Base-by-base conservation (phyloP, 2,329 filamentous ascomycete species). In the Calonectria leucothoes region DNA sequence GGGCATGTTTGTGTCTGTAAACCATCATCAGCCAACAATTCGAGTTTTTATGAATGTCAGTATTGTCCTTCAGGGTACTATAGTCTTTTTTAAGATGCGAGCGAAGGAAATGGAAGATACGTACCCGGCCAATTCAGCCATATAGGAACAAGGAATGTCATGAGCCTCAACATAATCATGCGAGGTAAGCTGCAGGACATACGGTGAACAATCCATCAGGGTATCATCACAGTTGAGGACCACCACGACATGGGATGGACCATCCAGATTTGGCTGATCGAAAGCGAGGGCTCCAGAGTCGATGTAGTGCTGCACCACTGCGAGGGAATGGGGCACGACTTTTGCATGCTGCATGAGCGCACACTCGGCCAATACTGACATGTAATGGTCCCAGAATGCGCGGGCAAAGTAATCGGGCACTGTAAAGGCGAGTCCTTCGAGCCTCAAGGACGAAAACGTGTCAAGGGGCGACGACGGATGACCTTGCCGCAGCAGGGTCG, bases 311-410 rank as follows among this genome's bases (percentile, higher is more conserved):
- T 73, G 71, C 42, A 70, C 33, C 17, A 63, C 51, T 31, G 71
- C 71, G 66, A 45, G 27, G 3, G 71, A 73, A 17, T 73, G 71
- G 8, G 71, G 71, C 7, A 73, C 66, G 42, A 73, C 71, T 27
- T 70, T 73, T 31, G 67, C 71, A 27, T 73, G 66, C 51, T 73
- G 71, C 61, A 73, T 70, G 10, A 73, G 67, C 10, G 63, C 27
- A 42, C 42, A 66, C 51, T 73, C 61, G 17, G 51, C 61, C 20
- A 73, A 37, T 20, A 70, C 52, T 2, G 29, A 23, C 6, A 61
- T 63, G 23, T 49, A 66, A 20, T 42, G 27, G n/a, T 23, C 29
- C 71, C 71, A 73, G 12, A 35, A 29, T 12, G 61, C 35, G n/a
- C 66, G 71, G 15, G 48, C 39, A 17, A 66, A 14, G n/a, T 48